phyloP scores from a whole-genome alignment of 192 early-diverging fungal genomes.

The Irineochytrium annulatum region DNA sequence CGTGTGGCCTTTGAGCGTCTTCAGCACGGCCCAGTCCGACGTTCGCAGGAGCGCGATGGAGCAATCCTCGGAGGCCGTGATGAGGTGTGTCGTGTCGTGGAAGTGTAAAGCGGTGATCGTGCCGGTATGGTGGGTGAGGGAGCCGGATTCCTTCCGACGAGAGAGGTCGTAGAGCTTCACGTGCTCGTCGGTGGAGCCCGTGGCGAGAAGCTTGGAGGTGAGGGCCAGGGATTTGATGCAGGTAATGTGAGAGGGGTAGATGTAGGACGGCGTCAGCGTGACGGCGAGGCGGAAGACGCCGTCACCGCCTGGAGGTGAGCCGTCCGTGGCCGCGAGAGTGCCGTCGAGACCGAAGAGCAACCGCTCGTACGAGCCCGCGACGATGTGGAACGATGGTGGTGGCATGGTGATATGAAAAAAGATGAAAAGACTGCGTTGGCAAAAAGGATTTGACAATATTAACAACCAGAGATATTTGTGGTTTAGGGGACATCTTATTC shows the following conservation, averaged over 20 bases:
- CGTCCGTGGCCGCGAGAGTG: constrained; percentile 42
- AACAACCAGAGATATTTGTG: too few relatives aligned
- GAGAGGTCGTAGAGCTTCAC: constrained; percentile 89
- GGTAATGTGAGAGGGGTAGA: constrained; percentile 91
- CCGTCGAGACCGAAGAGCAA: constrained; percentile 90
- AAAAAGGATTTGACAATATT: too few relatives aligned
- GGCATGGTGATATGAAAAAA: too few relatives aligned
- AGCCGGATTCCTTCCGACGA: constrained; percentile 82
- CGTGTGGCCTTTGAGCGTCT: constrained; percentile 68
- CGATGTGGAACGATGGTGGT: constrained; percentile 38
- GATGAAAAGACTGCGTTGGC: too few relatives aligned
- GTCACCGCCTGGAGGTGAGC: not conserved
- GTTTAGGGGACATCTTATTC: too few relatives aligned
- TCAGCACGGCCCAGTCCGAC: constrained; percentile 96
- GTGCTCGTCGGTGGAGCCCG: constrained; percentile 93
- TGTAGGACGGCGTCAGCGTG: constrained; percentile 74
- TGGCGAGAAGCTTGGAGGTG: constrained; percentile 63
- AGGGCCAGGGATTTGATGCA: constrained; percentile 83
- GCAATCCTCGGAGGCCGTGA: constrained; percentile 88
- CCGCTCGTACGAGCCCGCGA: constrained; percentile 89
- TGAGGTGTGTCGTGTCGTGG: constrained; percentile 75
- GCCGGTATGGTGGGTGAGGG: constrained; percentile 86
- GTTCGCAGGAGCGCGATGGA: constrained; percentile 83
- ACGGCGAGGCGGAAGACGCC: not conserved
- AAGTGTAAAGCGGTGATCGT: constrained; percentile 85